Evolutionary conservation across 75 land plant genomes (phyloP).

Genomic region (Pseudotsuga menziesii): DNA sequence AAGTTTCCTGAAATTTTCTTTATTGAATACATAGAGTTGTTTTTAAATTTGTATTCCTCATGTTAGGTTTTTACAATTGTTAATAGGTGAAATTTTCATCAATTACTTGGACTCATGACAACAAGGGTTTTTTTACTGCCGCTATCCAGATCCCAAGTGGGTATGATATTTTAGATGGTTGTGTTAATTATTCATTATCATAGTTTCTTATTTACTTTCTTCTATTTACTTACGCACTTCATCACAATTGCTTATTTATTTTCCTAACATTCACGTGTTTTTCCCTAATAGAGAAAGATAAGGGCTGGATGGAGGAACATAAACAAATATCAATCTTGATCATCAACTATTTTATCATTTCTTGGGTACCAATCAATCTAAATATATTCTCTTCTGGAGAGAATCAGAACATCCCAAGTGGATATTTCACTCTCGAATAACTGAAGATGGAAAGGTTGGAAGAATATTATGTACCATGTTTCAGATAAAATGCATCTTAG

Average conservation of each 20-base stretch:
- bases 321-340: conserved; percentile 70
- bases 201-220: neutral
- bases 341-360: conserved; percentile 87
- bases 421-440: conserved; percentile 48
- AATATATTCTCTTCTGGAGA: conserved; percentile 93
- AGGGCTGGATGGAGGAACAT: conserved; percentile 78
- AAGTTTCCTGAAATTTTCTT: too few relatives aligned
- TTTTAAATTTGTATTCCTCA: too few relatives aligned
- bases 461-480: neutral
- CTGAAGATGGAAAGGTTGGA: conserved; percentile 90
- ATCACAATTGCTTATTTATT: neutral
- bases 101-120: too few relatives aligned
- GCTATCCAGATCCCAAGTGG: too few relatives aligned
- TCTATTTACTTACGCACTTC: neutral
- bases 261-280: neutral
- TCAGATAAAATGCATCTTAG: neutral
- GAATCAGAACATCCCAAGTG: conserved; percentile 73
- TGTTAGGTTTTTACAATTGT: too few relatives aligned
- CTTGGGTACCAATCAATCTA: conserved; percentile 91
- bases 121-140: too few relatives aligned
- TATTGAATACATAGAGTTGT: too few relatives aligned
- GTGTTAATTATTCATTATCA: too few relatives aligned
- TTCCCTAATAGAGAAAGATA: conserved; percentile 33
- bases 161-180: too few relatives aligned
- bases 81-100: too few relatives aligned